Percentiles rank a stretch among this genome's conserved stretches.
phyloP scores from a whole-genome alignment of 176 grass and related monocot genomes.

The Puccinellia tenuiflora region DNA sequence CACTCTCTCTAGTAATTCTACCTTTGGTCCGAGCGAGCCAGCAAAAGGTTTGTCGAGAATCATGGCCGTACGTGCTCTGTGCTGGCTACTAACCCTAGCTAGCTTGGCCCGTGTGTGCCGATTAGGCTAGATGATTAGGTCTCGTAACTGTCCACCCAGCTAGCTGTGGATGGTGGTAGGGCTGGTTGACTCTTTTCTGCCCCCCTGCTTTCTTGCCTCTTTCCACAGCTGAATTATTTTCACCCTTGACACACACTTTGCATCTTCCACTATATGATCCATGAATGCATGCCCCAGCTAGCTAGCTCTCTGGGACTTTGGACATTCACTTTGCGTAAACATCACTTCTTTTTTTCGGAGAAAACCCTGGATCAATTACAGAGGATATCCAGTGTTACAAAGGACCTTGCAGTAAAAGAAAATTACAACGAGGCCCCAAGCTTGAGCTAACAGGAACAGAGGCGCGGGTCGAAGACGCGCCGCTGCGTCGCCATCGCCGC shows the following conservation, averaged over 20 bases:
- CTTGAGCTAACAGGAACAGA: too few species aligned
- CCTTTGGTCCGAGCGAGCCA: neutral
- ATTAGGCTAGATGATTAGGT: slow-evolving; percentile 24
- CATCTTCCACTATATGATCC: slow-evolving; percentile 1
- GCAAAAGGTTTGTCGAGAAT: slow-evolving; percentile 17
- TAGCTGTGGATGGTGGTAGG: slow-evolving; percentile 32
- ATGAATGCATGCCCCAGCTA: neutral
- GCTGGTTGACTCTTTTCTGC: slow-evolving; percentile 16
- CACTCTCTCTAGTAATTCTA: too few species aligned
- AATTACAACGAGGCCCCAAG: too few species aligned
- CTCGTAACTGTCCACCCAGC: slow-evolving; percentile 24
- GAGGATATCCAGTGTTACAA: too few species aligned
- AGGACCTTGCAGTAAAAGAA: too few species aligned
- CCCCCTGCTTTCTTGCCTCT: slow-evolving; percentile 4
- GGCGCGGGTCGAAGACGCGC: too few species aligned
- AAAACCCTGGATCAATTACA: too few species aligned
- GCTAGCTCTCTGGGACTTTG: slow-evolving; percentile 30
- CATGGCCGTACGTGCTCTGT: neutral
- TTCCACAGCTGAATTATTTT: slow-evolving; percentile 35
- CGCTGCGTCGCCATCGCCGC: too few species aligned
- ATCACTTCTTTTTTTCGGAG: slow-evolving; percentile 25
- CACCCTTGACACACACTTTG: slow-evolving; percentile 23
- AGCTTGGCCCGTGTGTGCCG: neutral
- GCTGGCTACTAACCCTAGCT: neutral
- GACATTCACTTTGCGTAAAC: slow-evolving; percentile 34